Evolutionary conservation across 169 alveolate species (phyloP).

Genomic region (Plasmodium fragile): DNA sequence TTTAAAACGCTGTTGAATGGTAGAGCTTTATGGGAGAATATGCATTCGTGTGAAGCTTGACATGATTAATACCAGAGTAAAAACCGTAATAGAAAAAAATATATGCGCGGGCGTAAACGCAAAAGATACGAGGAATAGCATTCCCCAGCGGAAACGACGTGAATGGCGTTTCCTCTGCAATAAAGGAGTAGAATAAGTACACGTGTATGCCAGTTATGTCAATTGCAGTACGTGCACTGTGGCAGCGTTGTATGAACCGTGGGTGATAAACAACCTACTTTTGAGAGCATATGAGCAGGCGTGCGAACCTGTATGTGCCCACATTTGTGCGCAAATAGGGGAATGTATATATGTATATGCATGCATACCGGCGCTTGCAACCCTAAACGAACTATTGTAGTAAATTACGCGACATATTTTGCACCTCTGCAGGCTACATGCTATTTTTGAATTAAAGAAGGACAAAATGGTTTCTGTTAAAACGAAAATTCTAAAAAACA

Average conservation of each 20-base stretch:
- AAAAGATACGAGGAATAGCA: background rate
- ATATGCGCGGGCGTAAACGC: background rate
- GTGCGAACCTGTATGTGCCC: background rate
- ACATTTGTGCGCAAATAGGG: background rate
- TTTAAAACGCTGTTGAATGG: background rate
- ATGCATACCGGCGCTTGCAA: background rate
- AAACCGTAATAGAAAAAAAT: background rate
- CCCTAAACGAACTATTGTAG: background rate
- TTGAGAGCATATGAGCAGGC: background rate
- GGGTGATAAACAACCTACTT: background rate
- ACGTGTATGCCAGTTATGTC: background rate
- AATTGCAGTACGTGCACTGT: background rate
- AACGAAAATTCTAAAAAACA: conserved; percentile 51
- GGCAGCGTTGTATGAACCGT: background rate
- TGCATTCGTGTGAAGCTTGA: background rate
- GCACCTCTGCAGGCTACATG: conserved; percentile 19
- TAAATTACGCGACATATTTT: conserved; percentile 12
- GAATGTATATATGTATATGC: background rate
- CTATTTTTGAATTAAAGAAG: conserved; percentile 1
- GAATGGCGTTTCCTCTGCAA: background rate
- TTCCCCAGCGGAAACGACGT: background rate
- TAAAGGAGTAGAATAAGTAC: background rate
- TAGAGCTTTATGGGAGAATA: background rate
- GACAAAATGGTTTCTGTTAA: conserved; percentile 65
- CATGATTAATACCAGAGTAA: background rate